These are phyloP conservation scores for Sanghuangporus baumii DNA, from an alignment of 1,284 basidiomycete species.

Conservation along the genomic window DNA sequence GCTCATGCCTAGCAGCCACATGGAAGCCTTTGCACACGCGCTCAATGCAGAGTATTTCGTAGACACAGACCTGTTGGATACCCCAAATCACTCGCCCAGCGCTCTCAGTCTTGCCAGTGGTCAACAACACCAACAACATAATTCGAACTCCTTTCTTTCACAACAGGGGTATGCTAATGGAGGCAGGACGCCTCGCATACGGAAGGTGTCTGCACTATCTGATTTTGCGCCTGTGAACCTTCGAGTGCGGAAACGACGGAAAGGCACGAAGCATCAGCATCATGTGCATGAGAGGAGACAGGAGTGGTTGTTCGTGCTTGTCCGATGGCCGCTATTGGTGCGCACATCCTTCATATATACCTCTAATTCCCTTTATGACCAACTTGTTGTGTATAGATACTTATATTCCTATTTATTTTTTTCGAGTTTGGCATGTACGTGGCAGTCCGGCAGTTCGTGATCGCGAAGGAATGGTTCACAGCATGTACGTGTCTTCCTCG, in stretches of 20 bases:
- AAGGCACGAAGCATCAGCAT: constrained; percentile 34
- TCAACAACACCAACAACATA: constrained; percentile 16
- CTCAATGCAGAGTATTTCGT: constrained; percentile 53
- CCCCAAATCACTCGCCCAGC: constrained; percentile 28
- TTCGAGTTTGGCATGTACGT: constrained; percentile 87
- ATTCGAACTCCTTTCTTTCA: constrained; percentile 34
- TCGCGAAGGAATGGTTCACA: constrained; percentile 86
- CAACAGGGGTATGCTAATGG: neutral
- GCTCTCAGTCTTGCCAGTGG: constrained; percentile 31
- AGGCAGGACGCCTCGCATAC: constrained; percentile 35
- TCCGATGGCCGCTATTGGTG: constrained; percentile 89
- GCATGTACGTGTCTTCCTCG: constrained; percentile 51
- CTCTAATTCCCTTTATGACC: neutral
- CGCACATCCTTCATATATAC: constrained; percentile 12
- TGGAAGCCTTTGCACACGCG: constrained; percentile 65
- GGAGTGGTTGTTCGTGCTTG: constrained; percentile 76
- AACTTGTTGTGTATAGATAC: constrained; percentile 38
- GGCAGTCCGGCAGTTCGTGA: constrained; percentile 85
- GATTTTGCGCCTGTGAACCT: constrained; percentile 93
- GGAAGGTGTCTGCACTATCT: constrained; percentile 83
- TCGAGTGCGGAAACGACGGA: constrained; percentile 61
- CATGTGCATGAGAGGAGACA: constrained; percentile 43
- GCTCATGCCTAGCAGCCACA: constrained; percentile 45
- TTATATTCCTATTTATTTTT: constrained; percentile 83
- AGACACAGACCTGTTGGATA: constrained; percentile 37